Evolutionary conservation across 345 rosid species (phyloP).

Genomic region (Citrus sp.): DNA sequence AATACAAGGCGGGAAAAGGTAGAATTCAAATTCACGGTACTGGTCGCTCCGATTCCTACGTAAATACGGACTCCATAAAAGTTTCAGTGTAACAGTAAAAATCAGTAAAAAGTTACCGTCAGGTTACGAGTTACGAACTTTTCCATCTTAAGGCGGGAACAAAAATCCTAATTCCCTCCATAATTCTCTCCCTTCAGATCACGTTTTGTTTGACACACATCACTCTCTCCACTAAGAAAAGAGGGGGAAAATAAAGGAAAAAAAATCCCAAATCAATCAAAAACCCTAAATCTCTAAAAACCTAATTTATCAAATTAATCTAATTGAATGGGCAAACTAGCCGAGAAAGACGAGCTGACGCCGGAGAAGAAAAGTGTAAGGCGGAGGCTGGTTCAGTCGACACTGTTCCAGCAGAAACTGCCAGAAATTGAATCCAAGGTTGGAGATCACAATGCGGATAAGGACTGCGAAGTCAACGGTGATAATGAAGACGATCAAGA

Average conservation of each 20-base stretch:
- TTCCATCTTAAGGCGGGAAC: conserved; percentile 12
- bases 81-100: not conserved
- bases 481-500: conserved; percentile 20
- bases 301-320: not conserved
- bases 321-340: conserved; percentile 3
- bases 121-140: not conserved
- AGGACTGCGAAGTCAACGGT: conserved; percentile 18
- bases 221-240: not conserved
- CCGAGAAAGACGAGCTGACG: conserved; percentile 10
- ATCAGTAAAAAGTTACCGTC: not conserved
- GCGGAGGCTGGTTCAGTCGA: conserved; percentile 77
- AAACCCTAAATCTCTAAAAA: conserved; percentile 8
- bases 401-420: conserved; percentile 51
- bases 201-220: not conserved
- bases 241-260: not conserved
- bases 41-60: not conserved
- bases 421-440: conserved; percentile 30
- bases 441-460: conserved; percentile 26
- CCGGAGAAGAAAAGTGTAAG: conserved; percentile 39
- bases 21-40: not conserved
- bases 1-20: not conserved
- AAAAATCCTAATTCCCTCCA: conserved; percentile 14
- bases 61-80: too few relatives aligned
- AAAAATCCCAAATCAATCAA: not conserved
- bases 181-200: not conserved